Conservation (phyloP, 2,329 filamentous ascomycete species). For the Ascomycota sp. region DNA sequence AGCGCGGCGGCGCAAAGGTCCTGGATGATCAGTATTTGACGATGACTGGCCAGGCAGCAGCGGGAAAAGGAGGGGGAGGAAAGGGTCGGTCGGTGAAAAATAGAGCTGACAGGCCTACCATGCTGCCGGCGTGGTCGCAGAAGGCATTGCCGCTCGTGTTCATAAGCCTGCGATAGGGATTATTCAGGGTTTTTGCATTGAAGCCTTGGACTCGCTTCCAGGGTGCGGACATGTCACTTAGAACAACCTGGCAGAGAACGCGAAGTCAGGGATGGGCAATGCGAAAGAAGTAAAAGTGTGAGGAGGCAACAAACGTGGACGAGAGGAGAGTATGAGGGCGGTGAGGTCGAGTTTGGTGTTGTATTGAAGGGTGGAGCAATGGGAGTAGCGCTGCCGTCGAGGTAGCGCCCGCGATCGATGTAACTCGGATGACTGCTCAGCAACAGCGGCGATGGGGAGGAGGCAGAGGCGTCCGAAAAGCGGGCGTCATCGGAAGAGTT, state of each 20-base stretch:
- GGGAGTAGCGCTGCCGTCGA: conserved; percentile 4
- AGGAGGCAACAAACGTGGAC: conserved; percentile 2
- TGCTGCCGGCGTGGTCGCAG: conserved; percentile 79
- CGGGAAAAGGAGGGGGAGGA: not conserved
- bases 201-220: conserved; percentile 66
- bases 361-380: conserved; percentile 26
- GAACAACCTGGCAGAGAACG: conserved; percentile 38
- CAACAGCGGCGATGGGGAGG: conserved; percentile 9
- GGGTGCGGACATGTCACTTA: conserved; percentile 99
- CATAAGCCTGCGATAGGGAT: conserved; percentile 96
- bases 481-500: too few relatives aligned
- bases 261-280: not conserved
- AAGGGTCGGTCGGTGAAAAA: not conserved
- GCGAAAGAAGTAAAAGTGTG: conserved; percentile 1
- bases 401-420: conserved; percentile 40
- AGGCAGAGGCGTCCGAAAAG: not conserved
- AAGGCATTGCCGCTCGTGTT: conserved; percentile 83
- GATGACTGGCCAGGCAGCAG: not conserved
- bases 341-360: conserved; percentile 30
- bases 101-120: conserved; percentile 36
- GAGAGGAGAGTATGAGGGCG: not conserved
- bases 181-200: conserved; percentile 78
- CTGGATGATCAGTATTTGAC: conserved; percentile 24
- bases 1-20: conserved; percentile 79
- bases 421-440: too few relatives aligned